Evolutionary conservation across 164 flowering plant genomes (phyloP).

Genomic region (Stephania cephalantha): DNA sequence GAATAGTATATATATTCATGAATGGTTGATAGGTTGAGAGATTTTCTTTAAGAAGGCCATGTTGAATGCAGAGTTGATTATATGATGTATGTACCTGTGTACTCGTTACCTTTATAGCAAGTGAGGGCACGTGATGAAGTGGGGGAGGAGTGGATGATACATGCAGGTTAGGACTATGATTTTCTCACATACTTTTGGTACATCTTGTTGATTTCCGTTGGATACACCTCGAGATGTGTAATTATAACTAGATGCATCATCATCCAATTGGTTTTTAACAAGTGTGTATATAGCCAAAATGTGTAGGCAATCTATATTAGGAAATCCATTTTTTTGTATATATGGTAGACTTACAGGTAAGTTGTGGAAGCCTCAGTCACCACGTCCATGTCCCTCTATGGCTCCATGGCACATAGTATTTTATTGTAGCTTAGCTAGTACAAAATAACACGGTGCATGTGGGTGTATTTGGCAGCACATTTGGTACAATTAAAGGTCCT

Average conservation of each 20-base stretch:
- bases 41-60: neutral
- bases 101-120: neutral
- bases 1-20: neutral
- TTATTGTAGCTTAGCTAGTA: neutral
- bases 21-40: no score
- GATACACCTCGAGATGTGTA: no score
- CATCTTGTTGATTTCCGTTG: no score
- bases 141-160: slow-evolving; percentile 6
- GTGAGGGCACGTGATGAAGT: slow-evolving; percentile 16
- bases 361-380: slow-evolving; percentile 5
- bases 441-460: slow-evolving; percentile 8
- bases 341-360: no score
- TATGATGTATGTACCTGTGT: neutral
- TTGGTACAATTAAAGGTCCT: slow-evolving; percentile 11
- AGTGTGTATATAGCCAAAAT: no score
- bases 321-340: no score
- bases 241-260: no score
- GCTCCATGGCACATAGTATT: neutral
- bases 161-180: neutral
- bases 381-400: slow-evolving; percentile 4
- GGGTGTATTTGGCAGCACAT: slow-evolving; percentile 1
- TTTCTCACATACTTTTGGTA: neutral
- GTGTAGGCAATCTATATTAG: no score
- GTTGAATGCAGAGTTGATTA: neutral
- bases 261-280: no score